Evolutionary conservation across 2,329 filamentous ascomycete species (phyloP).

Genomic region (Acephala macrosclerotiorum): DNA sequence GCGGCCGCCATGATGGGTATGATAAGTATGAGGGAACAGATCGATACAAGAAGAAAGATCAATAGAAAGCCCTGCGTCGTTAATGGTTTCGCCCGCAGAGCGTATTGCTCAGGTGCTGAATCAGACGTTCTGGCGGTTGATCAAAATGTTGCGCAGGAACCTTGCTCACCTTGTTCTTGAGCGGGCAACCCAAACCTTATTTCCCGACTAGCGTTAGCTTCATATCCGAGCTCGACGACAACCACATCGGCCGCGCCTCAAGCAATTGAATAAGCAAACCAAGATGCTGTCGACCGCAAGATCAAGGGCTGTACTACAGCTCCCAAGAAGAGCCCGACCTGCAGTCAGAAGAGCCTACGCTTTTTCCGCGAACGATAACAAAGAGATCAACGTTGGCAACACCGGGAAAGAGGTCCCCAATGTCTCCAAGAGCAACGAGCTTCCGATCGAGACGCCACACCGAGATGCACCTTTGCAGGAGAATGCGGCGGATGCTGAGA

Average conservation of each 20-base stretch:
- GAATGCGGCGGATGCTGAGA: slow-evolving; percentile 51
- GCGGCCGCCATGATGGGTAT: slow-evolving; percentile 38
- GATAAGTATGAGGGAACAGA: slow-evolving; percentile 3
- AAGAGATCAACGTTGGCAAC: slow-evolving; percentile 50
- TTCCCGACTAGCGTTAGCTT: slow-evolving; percentile 24
- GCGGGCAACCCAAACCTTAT: slow-evolving; percentile 17
- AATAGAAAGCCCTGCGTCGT: background rate
- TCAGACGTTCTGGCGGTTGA: background rate
- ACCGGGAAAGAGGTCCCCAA: slow-evolving; percentile 55
- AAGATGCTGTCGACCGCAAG: slow-evolving; percentile 54
- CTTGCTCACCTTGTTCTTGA: background rate
- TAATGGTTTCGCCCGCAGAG: slow-evolving; percentile 12
- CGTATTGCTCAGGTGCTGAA: slow-evolving; percentile 17
- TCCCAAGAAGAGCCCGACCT: slow-evolving; percentile 44
- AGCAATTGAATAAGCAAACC: slow-evolving; percentile 39
- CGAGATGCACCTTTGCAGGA: slow-evolving; percentile 63
- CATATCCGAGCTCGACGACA: slow-evolving; percentile 14
- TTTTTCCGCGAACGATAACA: slow-evolving; percentile 58
- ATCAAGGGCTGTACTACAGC: slow-evolving; percentile 48
- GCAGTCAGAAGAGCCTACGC: slow-evolving; percentile 39
- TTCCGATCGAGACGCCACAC: slow-evolving; percentile 56
- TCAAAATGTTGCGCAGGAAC: background rate
- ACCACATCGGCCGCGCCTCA: slow-evolving; percentile 22
- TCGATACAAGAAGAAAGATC: background rate
- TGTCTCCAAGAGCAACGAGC: slow-evolving; percentile 68